A percentile compares a stretch with the other conserved stretches of the same genome.
Conservation (phyloP, 495 filamentous ascomycete species). For the Apodospora peruviana region DNA sequence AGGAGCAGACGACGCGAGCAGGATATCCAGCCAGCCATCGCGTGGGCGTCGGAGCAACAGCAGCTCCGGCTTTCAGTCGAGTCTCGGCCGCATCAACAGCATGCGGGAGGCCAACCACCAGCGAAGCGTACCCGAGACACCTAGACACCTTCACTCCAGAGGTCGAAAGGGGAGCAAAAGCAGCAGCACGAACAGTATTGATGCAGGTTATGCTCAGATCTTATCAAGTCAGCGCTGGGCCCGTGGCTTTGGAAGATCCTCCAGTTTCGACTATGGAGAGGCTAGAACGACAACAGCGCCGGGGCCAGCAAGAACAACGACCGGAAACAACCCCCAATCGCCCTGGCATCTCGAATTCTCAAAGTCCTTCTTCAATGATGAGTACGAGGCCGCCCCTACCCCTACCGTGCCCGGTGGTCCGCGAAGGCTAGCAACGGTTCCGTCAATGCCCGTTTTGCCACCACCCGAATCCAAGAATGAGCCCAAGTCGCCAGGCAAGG, state of each 20-base stretch:
- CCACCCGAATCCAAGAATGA: slow-evolving; percentile 31
- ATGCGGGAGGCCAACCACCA: slow-evolving; percentile 39
- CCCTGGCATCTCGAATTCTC: slow-evolving; percentile 42
- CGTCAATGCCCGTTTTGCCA: slow-evolving; percentile 40
- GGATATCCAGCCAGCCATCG: slow-evolving; percentile 46
- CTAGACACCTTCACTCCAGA: slow-evolving; percentile 36
- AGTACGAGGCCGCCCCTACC: slow-evolving; percentile 80
- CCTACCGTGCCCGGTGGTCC: slow-evolving; percentile 83
- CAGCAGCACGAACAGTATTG: slow-evolving; percentile 60
- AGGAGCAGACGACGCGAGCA: slow-evolving; percentile 57
- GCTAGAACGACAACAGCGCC: slow-evolving; percentile 12
- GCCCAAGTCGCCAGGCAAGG: slow-evolving; percentile 18
- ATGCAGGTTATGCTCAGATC: slow-evolving; percentile 55
- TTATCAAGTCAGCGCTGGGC: slow-evolving; percentile 53
- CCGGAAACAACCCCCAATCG: slow-evolving; percentile 8
- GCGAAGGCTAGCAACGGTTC: slow-evolving; percentile 41
- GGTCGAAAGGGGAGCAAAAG: slow-evolving; percentile 69
- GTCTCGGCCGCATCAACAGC: slow-evolving; percentile 60
- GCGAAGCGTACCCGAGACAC: slow-evolving; percentile 29
- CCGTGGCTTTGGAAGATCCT: slow-evolving; percentile 56
- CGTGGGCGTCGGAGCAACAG: slow-evolving; percentile 74
- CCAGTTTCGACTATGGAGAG: slow-evolving; percentile 70
- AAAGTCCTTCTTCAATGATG: slow-evolving; percentile 37
- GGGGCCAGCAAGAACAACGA: slow-evolving; percentile 10
- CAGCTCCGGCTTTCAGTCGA: slow-evolving; percentile 64